A percentile compares a stretch with the other conserved stretches of the same genome.
Conservation (phyloP, 345 rosid genomes). For the Turnera subulata region DNA sequence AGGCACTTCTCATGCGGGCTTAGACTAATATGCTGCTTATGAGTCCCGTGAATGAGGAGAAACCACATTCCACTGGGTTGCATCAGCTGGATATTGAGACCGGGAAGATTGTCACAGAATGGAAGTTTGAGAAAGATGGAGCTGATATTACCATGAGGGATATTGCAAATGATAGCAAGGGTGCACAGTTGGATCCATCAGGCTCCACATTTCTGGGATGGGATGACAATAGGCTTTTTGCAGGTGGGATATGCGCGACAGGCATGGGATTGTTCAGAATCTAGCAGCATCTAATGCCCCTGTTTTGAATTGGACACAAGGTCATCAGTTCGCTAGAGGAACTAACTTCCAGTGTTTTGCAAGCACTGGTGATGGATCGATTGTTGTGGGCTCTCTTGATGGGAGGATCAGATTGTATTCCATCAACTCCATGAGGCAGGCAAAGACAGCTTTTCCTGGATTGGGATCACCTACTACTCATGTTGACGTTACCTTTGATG, state of each 20-base stretch:
- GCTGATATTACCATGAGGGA: slow-evolving; percentile 92
- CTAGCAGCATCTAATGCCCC: slow-evolving; percentile 64
- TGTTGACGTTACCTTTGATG: slow-evolving; percentile 95
- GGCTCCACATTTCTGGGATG: slow-evolving; percentile 91
- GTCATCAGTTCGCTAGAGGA: slow-evolving; percentile 97
- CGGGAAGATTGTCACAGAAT: slow-evolving; percentile 79
- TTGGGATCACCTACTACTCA: slow-evolving; percentile 93
- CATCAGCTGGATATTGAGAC: slow-evolving; percentile 98
- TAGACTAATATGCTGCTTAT: slow-evolving; percentile 95
- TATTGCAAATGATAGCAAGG: slow-evolving; percentile 85
- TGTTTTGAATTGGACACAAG: slow-evolving; percentile 86
- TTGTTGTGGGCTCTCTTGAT: slow-evolving; percentile 95
- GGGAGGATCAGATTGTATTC: slow-evolving; percentile 96
- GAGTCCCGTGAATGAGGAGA: slow-evolving; percentile 77
- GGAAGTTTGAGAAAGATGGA: slow-evolving; percentile 98
- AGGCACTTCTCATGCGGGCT: slow-evolving; percentile 92
- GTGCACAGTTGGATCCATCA: slow-evolving; percentile 90
- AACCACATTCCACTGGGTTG: slow-evolving; percentile 65
- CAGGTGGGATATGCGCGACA: slow-evolving; percentile 99
- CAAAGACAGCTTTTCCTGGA: slow-evolving; percentile 98
- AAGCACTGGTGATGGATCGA: slow-evolving; percentile 96
- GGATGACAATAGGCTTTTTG: slow-evolving; percentile 93
- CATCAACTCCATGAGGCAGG: slow-evolving; percentile 84
- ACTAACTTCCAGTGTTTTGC: slow-evolving; percentile 98
- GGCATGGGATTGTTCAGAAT: slow-evolving; percentile 85